Base-by-base conservation (phyloP, 148 eudicot species). In the Bassia scoparia region DNA sequence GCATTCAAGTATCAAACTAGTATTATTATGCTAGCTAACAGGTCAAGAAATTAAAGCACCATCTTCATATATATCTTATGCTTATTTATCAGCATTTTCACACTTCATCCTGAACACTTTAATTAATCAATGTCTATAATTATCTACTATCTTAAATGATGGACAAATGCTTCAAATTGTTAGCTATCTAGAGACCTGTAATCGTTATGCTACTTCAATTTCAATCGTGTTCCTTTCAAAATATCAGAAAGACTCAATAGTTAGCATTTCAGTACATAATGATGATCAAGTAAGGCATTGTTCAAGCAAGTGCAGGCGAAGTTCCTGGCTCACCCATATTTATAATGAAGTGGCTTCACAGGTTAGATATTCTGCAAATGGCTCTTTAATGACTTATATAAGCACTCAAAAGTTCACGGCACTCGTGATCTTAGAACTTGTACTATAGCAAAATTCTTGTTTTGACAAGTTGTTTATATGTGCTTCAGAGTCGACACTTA, bases 261-360 rank as follows among this genome's bases (percentile, higher is more conserved):
- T 44, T 41, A 53, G 59, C 58, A 37, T 58, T 84, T 84, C 56
- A 97, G 99, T 96, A 67, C 95, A 92, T 81, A 96, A 86, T 79
- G 99, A 92, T 77, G 99, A 96, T 73, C 97, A 96, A 87, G 99
- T 96, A 43, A 87, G 84, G 97, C 97, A 68, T 75, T 96, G 74
- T 96, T 96, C 75, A 96, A 96, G 86, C 99, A 96, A 96, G 99
- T 96, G 56, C 99, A 96, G 99, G 99, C 73, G 99, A 96, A 90
- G 99, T 96, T 76, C 99, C 99, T 50, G 99, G 99, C 31, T 96
- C 99, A 46, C 99, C 99, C n/a, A 86, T 96, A 77, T 96, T 96
- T 74, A 92, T 90, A 64, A 96, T 96, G 99, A 96, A 92, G 89
- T 96, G 75, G 99, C 97, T 74, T 87, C 99, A 74, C 99, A 96